Evolutionary conservation across 2,329 filamentous ascomycete genomes (phyloP).

Genomic region (Pyrenochaeta sp.): DNA sequence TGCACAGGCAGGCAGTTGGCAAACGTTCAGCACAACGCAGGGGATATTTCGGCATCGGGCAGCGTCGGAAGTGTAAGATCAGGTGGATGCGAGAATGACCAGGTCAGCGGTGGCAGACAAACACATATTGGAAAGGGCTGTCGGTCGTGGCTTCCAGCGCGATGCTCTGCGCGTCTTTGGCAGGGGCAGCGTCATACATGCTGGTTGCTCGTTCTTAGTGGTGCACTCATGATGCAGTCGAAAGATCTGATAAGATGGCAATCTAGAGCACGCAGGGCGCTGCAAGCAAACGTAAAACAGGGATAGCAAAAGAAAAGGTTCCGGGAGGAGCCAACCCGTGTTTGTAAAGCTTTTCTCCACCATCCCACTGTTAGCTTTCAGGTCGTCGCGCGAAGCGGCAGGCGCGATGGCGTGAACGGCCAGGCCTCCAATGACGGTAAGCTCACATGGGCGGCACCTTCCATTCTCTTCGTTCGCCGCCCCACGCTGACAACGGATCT

Average conservation of each 20-base stretch:
- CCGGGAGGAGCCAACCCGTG: slow-evolving; percentile 9
- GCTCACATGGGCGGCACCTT: not conserved
- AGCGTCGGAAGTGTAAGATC: slow-evolving; percentile 7
- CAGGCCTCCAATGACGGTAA: slow-evolving; percentile 14
- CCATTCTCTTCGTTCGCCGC: slow-evolving; percentile 1
- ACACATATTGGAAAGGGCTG: not conserved
- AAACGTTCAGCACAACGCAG: not conserved
- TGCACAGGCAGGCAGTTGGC: not conserved
- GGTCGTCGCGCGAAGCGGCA: slow-evolving; percentile 18
- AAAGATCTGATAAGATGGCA: slow-evolving; percentile 16
- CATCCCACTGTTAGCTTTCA: slow-evolving; percentile 17
- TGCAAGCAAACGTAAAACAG: slow-evolving; percentile 6
- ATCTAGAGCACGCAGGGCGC: slow-evolving; percentile 9
- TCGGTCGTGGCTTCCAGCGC: slow-evolving; percentile 5
- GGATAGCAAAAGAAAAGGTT: slow-evolving; percentile 6
- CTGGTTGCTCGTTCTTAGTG: slow-evolving; percentile 14
- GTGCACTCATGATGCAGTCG: slow-evolving; percentile 8
- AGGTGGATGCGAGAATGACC: not conserved
- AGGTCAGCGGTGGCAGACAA: not conserved
- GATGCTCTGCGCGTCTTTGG: slow-evolving; percentile 16
- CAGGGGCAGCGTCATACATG: slow-evolving; percentile 31
- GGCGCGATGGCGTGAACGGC: slow-evolving; percentile 9
- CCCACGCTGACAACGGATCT: slow-evolving; percentile 8
- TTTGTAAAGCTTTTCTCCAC: slow-evolving; percentile 22
- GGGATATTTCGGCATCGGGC: slow-evolving; percentile 12